These are phyloP conservation scores for Melanomma pulvis-pyrius DNA, from an alignment of 495 filamentous ascomycete genomes.

Conservation along the genomic window DNA sequence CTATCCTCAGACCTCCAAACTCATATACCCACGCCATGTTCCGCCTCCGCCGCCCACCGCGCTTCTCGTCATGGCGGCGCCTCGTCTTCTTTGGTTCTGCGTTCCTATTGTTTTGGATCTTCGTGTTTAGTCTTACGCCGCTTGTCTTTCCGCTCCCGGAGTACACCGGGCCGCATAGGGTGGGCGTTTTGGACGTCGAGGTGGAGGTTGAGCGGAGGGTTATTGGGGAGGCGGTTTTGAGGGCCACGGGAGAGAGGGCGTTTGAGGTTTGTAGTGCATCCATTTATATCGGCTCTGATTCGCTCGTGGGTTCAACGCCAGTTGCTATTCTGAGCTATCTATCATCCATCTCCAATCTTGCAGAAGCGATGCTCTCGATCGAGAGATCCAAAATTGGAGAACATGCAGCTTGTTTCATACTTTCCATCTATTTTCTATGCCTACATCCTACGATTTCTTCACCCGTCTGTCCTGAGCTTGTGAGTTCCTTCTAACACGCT, in stretches of 20 bases:
- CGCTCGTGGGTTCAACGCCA: no score
- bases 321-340: no score
- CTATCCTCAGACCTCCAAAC: no score
- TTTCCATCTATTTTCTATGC: background rate
- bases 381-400: no score
- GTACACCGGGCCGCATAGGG: conserved; percentile 25
- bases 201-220: conserved; percentile 27
- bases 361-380: no score
- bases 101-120: conserved; percentile 12
- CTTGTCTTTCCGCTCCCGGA: conserved; percentile 12
- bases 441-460: no score
- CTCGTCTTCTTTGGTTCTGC: conserved; percentile 16
- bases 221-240: conserved; percentile 33
- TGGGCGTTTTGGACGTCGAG: conserved; percentile 32
- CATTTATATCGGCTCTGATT: background rate
- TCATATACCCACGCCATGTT: no score
- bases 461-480: background rate
- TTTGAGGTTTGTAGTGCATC: conserved; percentile 20
- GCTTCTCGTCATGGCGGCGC: background rate
- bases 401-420: no score
- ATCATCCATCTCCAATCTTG: no score
- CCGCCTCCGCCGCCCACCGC: background rate
- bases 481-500: background rate
- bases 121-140: conserved; percentile 19
- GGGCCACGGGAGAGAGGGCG: conserved; percentile 28